These are phyloP conservation scores for Scenedesmus sp. DNA, from an alignment of 163 green algal genomes.

Conservation along the genomic window DNA sequence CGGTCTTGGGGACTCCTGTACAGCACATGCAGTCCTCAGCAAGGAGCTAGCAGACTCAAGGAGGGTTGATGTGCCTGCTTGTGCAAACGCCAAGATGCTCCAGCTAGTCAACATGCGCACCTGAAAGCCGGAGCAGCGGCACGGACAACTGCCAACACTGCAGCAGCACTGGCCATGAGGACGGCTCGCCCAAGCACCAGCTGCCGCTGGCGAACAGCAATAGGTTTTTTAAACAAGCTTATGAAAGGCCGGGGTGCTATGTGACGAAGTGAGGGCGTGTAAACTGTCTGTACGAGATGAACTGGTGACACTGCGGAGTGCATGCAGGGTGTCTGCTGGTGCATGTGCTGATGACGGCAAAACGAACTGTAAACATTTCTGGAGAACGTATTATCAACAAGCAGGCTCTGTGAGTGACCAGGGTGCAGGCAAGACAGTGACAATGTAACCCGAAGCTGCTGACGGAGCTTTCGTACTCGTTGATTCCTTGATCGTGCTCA, in stretches of 20 bases:
- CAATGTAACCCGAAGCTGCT: background rate
- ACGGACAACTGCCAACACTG: slow-evolving; percentile 31
- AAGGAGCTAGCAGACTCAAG: background rate
- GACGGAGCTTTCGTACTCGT: background rate
- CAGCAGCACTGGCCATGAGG: slow-evolving; percentile 3
- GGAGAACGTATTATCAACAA: background rate
- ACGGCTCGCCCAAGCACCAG: background rate
- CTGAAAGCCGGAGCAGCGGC: slow-evolving; percentile 23
- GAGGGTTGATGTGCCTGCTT: too few species aligned
- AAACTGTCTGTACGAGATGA: background rate
- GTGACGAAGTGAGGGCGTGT: background rate
- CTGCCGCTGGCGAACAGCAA: background rate
- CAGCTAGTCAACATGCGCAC: background rate
- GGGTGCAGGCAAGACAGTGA: background rate
- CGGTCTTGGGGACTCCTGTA: slow-evolving; percentile 55
- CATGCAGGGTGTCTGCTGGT: background rate
- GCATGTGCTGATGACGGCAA: too few species aligned
- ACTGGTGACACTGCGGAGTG: background rate
- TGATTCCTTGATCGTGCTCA: background rate
- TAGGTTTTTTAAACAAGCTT: background rate
- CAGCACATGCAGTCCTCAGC: background rate
- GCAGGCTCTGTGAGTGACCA: background rate
- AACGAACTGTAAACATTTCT: too few species aligned
- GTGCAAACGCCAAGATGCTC: background rate
- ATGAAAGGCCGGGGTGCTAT: background rate